Evolutionary conservation across 164 flowering plant genomes (phyloP).

Genomic region (Macadamia tetraphylla): DNA sequence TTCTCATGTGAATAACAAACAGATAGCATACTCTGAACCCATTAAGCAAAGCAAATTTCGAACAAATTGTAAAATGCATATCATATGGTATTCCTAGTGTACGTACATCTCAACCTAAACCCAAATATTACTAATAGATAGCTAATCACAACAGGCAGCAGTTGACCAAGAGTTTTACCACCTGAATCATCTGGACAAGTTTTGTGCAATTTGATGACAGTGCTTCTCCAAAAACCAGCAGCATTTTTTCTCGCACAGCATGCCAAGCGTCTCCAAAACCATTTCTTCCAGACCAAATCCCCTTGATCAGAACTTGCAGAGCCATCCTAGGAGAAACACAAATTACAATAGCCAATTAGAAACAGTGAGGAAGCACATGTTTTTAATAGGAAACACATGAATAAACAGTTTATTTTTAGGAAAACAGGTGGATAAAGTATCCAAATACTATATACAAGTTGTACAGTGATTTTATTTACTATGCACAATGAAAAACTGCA

Average conservation of each 20-base stretch:
- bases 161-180: conserved; percentile 10
- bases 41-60: background rate
- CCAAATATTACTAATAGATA: background rate
- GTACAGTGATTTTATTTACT: no score
- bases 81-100: background rate
- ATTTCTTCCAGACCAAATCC: conserved; percentile 37
- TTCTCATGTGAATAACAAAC: background rate
- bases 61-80: background rate
- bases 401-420: no score
- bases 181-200: conserved; percentile 75
- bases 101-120: background rate
- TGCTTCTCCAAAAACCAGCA: conserved; percentile 63
- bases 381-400: no score
- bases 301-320: conserved; percentile 61
- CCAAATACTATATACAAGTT: no score
- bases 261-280: conserved; percentile 56
- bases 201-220: conserved; percentile 59
- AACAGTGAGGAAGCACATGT: background rate
- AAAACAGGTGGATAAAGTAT: no score
- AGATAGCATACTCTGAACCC: conserved; percentile 1
- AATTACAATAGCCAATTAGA: conserved; percentile 15
- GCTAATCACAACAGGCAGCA: background rate
- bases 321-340: conserved; percentile 38
- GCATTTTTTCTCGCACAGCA: conserved; percentile 40
- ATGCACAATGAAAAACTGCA: no score